Conservation (phyloP, 495 filamentous ascomycete genomes). For the Physcia stellaris region DNA sequence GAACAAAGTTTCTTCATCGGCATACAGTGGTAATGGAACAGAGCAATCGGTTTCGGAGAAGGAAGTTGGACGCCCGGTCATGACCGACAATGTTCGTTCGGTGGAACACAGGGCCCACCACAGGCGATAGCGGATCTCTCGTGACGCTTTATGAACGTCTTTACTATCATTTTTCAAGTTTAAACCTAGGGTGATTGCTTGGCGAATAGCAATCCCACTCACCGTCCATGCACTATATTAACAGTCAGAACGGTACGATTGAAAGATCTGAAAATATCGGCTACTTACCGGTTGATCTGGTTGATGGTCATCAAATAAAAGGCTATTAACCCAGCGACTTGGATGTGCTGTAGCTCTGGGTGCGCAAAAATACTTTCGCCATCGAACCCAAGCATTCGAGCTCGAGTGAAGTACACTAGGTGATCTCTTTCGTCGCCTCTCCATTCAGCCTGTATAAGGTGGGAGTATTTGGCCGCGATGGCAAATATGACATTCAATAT, state of each 20-base stretch:
- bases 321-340: constrained; percentile 42
- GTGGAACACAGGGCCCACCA: constrained; percentile 55
- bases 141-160: constrained; percentile 35
- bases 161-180: constrained; percentile 47
- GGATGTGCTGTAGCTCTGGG: constrained; percentile 48
- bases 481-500: constrained; percentile 56
- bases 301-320: constrained; percentile 49
- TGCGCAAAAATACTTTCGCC: constrained; percentile 39
- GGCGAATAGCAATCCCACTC: constrained; percentile 45
- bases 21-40: constrained; percentile 43
- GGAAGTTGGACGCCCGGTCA: constrained; percentile 52
- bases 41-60: constrained; percentile 45
- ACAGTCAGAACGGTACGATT: not conserved
- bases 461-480: constrained; percentile 43
- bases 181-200: constrained; percentile 46
- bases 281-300: constrained; percentile 47
- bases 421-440: constrained; percentile 37
- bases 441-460: constrained; percentile 39
- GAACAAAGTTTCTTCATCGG: constrained; percentile 36
- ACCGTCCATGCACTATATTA: constrained; percentile 46
- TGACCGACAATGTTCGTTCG: constrained; percentile 45
- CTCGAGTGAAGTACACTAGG: constrained; percentile 46
- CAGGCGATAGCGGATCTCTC: constrained; percentile 47
- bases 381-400: constrained; percentile 43
- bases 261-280: too few relatives aligned